Conservation (phyloP, 305 asterid species). For the Ilex paraguariensis region DNA sequence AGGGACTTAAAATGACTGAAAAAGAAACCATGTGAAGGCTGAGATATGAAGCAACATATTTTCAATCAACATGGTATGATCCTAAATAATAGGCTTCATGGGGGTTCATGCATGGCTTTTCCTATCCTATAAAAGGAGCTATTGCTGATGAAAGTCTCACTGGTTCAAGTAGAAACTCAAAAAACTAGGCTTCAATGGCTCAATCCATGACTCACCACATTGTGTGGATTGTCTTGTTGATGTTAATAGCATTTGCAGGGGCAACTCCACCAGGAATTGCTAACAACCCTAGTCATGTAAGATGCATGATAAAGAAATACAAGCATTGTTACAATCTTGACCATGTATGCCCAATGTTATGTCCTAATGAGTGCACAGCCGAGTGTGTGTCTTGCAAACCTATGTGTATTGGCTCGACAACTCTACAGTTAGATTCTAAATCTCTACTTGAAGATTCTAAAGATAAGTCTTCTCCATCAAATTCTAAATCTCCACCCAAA, state of each 20-base stretch:
- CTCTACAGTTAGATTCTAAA: not conserved
- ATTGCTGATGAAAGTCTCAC: not conserved
- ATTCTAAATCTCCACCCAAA: too few relatives aligned
- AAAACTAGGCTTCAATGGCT: conserved; percentile 1
- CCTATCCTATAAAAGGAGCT: conserved; percentile 18
- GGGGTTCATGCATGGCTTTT: too few relatives aligned
- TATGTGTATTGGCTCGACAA: conserved; percentile 19
- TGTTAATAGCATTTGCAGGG: conserved; percentile 19
- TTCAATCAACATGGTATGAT: conserved; percentile 8
- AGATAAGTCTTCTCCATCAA: too few relatives aligned
- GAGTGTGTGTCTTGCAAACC: conserved; percentile 53
- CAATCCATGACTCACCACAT: conserved; percentile 8
- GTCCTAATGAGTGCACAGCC: conserved; percentile 37
- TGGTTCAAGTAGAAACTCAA: conserved; percentile 5
- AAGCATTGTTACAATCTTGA: conserved; percentile 40
- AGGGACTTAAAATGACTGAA: conserved; percentile 15
- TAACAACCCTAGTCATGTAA: conserved; percentile 43
- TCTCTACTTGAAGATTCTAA: too few relatives aligned
- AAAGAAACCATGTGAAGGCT: conserved; percentile 11
- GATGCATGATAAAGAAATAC: conserved; percentile 27
- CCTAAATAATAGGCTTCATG: conserved; percentile 5
- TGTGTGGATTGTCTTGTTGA: conserved; percentile 14
- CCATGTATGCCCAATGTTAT: conserved; percentile 48
- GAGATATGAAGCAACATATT: conserved; percentile 14
- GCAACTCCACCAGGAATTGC: conserved; percentile 42